Evolutionary conservation across 805 yeast genomes (phyloP).

Genomic region (Wickerhamiella slavikovae): DNA sequence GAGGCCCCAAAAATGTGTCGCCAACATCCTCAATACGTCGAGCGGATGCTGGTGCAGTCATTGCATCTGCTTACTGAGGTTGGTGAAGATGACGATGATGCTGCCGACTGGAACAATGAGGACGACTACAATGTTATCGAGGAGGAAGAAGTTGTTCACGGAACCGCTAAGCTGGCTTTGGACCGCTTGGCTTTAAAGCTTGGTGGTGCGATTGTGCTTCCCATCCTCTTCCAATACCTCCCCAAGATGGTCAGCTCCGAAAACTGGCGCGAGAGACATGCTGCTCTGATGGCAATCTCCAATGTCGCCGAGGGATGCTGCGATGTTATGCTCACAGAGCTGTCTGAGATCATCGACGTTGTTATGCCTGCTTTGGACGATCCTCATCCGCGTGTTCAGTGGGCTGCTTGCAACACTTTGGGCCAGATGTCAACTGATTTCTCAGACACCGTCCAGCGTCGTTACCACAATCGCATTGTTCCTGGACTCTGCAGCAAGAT

Average conservation of each 20-base stretch:
- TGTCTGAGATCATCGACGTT: slow-evolving; percentile 63
- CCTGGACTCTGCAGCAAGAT: slow-evolving; percentile 79
- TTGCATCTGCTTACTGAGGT: slow-evolving; percentile 82
- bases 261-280: slow-evolving; percentile 90
- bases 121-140: slow-evolving; percentile 62
- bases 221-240: slow-evolving; percentile 66
- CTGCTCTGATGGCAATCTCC: slow-evolving; percentile 89
- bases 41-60: slow-evolving; percentile 49
- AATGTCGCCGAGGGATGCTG: slow-evolving; percentile 96
- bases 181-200: slow-evolving; percentile 75
- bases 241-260: slow-evolving; percentile 62
- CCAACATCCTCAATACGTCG: slow-evolving; percentile 48
- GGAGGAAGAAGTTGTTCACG: slow-evolving; percentile 68
- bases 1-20: slow-evolving; percentile 92
- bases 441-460: slow-evolving; percentile 70
- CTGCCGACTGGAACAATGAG: slow-evolving; percentile 66
- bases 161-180: slow-evolving; percentile 84
- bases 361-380: slow-evolving; percentile 71
- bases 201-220: slow-evolving; percentile 67
- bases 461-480: slow-evolving; percentile 55
- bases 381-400: slow-evolving; percentile 84
- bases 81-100: slow-evolving; percentile 72
- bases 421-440: slow-evolving; percentile 97
- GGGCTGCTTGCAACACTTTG: slow-evolving; percentile 89
- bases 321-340: slow-evolving; percentile 65